These are phyloP conservation scores for Filobasidium wieringae DNA, from an alignment of 768 basidiomycete genomes.

Conservation along the genomic window DNA sequence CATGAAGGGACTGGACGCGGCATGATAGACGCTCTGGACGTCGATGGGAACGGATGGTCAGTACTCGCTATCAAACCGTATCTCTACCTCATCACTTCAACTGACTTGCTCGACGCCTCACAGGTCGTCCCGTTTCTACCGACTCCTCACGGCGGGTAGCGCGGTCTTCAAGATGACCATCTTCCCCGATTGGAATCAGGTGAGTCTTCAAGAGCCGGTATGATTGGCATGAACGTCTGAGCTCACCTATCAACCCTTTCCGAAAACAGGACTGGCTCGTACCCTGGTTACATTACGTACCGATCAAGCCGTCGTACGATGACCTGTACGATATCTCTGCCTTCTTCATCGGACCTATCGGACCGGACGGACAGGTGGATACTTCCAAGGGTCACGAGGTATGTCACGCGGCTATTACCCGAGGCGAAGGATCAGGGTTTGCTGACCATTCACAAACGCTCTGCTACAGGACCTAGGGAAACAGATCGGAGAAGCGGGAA, in stretches of 20 bases:
- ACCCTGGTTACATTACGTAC: conserved; percentile 67
- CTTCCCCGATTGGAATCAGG: conserved; percentile 58
- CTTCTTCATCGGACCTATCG: conserved; percentile 54
- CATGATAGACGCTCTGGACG: not conserved
- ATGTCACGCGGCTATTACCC: conserved; percentile 19
- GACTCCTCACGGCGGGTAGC: conserved; percentile 53
- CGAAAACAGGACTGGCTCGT: conserved; percentile 31
- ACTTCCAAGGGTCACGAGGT: conserved; percentile 48
- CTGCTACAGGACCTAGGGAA: conserved; percentile 27
- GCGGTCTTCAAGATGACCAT: conserved; percentile 59
- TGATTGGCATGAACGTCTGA: not conserved
- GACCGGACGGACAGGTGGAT: conserved; percentile 45
- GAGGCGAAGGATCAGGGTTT: not conserved
- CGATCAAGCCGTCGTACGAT: conserved; percentile 51
- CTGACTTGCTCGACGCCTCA: not conserved
- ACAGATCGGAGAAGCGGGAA: conserved; percentile 36
- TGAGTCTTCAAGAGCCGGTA: conserved; percentile 9
- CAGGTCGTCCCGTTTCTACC: conserved; percentile 53
- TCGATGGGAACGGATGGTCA: conserved; percentile 46
- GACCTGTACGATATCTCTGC: conserved; percentile 60
- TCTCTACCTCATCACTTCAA: not conserved
- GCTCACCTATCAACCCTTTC: not conserved
- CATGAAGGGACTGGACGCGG: not conserved
- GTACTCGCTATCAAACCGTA: not conserved
- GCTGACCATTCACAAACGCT: not conserved